These are phyloP conservation scores for Gremmenia infestans DNA, from an alignment of 2,329 filamentous ascomycete species.

Conservation along the genomic window DNA sequence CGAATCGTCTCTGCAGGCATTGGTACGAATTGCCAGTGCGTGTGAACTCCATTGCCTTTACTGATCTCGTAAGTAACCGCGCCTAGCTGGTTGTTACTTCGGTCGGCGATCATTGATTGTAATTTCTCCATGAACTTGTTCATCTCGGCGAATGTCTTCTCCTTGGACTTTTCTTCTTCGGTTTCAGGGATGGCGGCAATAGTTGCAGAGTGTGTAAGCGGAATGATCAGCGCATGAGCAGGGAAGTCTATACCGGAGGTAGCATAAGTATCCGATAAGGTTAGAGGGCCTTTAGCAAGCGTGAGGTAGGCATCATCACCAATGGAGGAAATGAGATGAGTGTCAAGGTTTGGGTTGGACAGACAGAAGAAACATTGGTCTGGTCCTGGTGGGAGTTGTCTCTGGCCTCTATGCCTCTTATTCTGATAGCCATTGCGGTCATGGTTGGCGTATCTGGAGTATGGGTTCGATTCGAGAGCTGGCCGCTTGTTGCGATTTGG, in stretches of 20 bases:
- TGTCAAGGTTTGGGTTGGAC: constrained; percentile 75
- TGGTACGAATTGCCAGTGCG: constrained; percentile 91
- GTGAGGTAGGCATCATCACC: constrained; percentile 85
- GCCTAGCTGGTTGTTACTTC: constrained; percentile 56
- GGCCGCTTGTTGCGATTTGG: constrained; percentile 54
- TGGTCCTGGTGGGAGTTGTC: constrained; percentile 60
- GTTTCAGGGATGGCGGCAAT: constrained; percentile 55
- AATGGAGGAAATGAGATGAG: constrained; percentile 86
- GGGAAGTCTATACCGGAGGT: constrained; percentile 66
- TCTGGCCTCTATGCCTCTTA: constrained; percentile 40
- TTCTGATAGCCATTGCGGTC: constrained; percentile 36
- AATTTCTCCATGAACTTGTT: constrained; percentile 69
- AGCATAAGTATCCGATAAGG: constrained; percentile 62
- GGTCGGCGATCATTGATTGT: constrained; percentile 70
- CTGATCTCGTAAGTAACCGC: constrained; percentile 91
- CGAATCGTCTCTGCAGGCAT: constrained; percentile 62
- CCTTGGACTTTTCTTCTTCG: constrained; percentile 45
- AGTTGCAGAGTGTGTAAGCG: constrained; percentile 75
- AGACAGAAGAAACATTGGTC: constrained; percentile 93
- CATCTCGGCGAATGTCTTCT: constrained; percentile 74
- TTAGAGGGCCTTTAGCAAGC: constrained; percentile 84
- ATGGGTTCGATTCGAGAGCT: constrained; percentile 41
- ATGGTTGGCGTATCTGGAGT: constrained; percentile 51
- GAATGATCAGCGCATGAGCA: constrained; percentile 86
- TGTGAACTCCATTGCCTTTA: constrained; percentile 73